These are phyloP conservation scores for Narthecium ossifragum DNA, from an alignment of 106 monocot genomes.

Conservation along the genomic window DNA sequence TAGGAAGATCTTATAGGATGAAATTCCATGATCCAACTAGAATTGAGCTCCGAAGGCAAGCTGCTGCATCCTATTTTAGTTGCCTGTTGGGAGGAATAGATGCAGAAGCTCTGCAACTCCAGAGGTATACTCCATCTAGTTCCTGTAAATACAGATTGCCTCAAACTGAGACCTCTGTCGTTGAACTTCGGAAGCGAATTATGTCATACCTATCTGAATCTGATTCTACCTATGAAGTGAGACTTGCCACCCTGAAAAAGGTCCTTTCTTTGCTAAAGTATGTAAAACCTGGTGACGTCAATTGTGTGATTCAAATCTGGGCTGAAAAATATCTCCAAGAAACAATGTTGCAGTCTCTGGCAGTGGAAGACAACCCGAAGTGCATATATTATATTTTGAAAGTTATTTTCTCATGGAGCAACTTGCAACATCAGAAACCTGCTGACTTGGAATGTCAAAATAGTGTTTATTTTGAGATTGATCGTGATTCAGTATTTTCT, in stretches of 20 bases:
- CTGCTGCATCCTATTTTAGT: conserved; percentile 65
- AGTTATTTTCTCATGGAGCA: conserved; percentile 69
- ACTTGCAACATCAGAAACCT: conserved; percentile 24
- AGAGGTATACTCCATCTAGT: not conserved
- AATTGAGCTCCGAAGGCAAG: conserved; percentile 70
- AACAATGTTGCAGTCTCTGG: conserved; percentile 36
- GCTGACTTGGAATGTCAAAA: not conserved
- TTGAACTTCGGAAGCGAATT: conserved; percentile 48
- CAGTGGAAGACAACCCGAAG: conserved; percentile 64
- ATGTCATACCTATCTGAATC: conserved; percentile 48
- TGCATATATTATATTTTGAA: conserved; percentile 84
- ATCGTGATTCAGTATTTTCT: conserved; percentile 27
- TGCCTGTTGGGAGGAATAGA: conserved; percentile 41
- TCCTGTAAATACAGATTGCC: conserved; percentile 13
- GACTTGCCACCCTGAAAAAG: conserved; percentile 62
- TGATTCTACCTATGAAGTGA: conserved; percentile 75
- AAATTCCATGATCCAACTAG: conserved; percentile 72
- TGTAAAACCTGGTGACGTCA: conserved; percentile 5
- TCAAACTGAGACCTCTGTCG: conserved; percentile 9
- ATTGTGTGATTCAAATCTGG: conserved; percentile 32
- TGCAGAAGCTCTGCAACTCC: conserved; percentile 13
- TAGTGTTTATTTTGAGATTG: conserved; percentile 8
- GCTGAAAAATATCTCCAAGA: conserved; percentile 41
- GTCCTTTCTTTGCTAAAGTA: conserved; percentile 45
- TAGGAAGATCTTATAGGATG: conserved; percentile 10